Evolutionary conservation across 768 basidiomycete genomes (phyloP).

Genomic region (Pisolithus orientalis): DNA sequence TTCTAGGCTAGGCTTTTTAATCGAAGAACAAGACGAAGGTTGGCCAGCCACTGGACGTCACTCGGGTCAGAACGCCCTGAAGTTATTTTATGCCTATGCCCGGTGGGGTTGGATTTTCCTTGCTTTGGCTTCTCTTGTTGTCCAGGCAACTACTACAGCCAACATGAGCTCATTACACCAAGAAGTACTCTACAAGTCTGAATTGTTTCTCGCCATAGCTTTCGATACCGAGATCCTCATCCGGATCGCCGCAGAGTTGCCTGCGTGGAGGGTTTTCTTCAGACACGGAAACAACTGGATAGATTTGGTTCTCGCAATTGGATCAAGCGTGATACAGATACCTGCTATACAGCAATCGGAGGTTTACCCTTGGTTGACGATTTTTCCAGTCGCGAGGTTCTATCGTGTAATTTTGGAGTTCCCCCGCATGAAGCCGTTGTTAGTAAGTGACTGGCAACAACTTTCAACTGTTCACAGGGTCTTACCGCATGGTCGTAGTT

Average conservation of each 20-base stretch:
- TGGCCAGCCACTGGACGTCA: constrained; percentile 50
- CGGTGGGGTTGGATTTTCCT: constrained; percentile 72
- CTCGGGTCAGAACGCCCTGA: constrained; percentile 41
- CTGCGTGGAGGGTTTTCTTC: constrained; percentile 82
- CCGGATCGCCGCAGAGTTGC: constrained; percentile 63
- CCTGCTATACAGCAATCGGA: constrained; percentile 60
- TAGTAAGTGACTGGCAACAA: constrained; percentile 41
- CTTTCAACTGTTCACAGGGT: neutral
- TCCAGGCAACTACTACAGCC: constrained; percentile 66
- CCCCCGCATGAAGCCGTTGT: constrained; percentile 81
- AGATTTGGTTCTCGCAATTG: constrained; percentile 71
- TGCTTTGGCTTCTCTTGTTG: constrained; percentile 60
- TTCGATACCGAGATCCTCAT: constrained; percentile 88
- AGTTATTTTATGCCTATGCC: constrained; percentile 51
- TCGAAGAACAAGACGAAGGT: constrained; percentile 58
- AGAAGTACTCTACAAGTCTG: constrained; percentile 52
- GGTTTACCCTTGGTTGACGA: constrained; percentile 84
- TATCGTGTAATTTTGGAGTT: constrained; percentile 89
- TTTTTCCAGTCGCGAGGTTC: constrained; percentile 81
- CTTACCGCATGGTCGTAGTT: constrained; percentile 38
- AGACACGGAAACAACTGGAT: constrained; percentile 54
- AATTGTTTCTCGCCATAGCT: constrained; percentile 70
- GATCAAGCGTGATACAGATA: constrained; percentile 76
- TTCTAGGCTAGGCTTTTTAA: constrained; percentile 30
- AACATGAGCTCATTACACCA: constrained; percentile 41